Percentiles rank a stretch among this genome's conserved stretches.
Evolutionary conservation across 225 moss, liverwort and hornwort species (phyloP).

Genomic region (Ulota crispa): DNA sequence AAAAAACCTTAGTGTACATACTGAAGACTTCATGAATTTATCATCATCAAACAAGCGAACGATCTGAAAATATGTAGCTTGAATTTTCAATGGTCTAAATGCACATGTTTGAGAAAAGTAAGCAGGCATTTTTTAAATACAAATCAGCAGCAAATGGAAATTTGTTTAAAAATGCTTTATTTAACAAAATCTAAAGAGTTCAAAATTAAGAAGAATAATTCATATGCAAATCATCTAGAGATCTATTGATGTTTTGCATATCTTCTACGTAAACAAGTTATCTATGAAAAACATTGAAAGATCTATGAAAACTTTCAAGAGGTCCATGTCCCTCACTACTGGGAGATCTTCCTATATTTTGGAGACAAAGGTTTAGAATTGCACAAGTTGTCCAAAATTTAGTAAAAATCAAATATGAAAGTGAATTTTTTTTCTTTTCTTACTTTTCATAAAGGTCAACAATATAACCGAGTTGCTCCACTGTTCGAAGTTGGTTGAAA

Average conservation of each 20-base stretch:
- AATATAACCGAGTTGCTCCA: slow-evolving; percentile 96
- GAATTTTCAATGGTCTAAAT: background rate
- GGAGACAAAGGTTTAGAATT: no score
- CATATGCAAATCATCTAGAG: no score
- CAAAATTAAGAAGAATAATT: no score
- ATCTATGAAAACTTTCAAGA: no score
- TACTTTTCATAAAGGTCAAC: slow-evolving; percentile 88
- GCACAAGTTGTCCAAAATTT: no score
- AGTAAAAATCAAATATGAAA: no score
- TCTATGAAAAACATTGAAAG: no score
- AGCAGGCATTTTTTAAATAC: background rate
- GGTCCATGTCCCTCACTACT: no score
- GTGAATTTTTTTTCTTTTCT: background rate
- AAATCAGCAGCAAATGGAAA: background rate
- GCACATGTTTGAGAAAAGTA: background rate
- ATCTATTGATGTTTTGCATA: no score
- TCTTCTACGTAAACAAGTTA: no score
- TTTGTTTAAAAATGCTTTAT: background rate
- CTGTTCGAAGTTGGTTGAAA: slow-evolving; percentile 92
- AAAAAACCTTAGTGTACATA: background rate
- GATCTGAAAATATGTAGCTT: background rate
- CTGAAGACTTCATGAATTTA: background rate
- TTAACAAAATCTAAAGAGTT: no score
- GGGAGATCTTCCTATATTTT: no score
- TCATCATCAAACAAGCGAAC: background rate